phyloP scores from a whole-genome alignment of 2,329 filamentous ascomycete species.

The Byssoonygena ceratinophila region DNA sequence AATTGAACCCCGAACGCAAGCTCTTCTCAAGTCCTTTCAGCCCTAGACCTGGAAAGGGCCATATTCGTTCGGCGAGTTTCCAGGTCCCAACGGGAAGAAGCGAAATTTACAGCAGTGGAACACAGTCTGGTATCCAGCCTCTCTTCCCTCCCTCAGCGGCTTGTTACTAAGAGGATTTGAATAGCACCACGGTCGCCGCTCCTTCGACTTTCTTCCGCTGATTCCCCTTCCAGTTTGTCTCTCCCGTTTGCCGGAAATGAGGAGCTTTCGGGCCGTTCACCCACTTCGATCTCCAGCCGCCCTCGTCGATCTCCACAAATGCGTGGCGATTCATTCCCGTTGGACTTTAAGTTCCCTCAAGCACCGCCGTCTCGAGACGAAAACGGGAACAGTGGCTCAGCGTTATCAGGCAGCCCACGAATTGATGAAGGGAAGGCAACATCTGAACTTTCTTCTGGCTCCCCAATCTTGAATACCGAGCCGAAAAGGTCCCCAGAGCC shows the following conservation, averaged over 20 bases:
- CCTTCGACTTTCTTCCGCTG: constrained; percentile 25
- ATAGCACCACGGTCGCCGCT: constrained; percentile 27
- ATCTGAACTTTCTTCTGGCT: neutral
- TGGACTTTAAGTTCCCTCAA: constrained; percentile 49
- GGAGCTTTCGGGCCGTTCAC: constrained; percentile 22
- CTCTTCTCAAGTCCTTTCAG: constrained; percentile 28
- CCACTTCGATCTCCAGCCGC: constrained; percentile 18
- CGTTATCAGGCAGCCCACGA: neutral
- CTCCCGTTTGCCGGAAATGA: constrained; percentile 27
- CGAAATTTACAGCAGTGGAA: constrained; percentile 32
- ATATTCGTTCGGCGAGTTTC: constrained; percentile 69
- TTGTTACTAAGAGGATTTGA: constrained; percentile 5
- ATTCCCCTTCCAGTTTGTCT: constrained; percentile 25
- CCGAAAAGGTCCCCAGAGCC: constrained; percentile 14
- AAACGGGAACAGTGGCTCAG: neutral
- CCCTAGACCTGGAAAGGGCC: constrained; percentile 50
- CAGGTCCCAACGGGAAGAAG: constrained; percentile 54
- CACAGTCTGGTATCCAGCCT: constrained; percentile 31
- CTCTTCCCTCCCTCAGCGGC: neutral
- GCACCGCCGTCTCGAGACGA: constrained; percentile 26
- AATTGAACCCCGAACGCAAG: constrained; percentile 28
- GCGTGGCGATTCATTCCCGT: constrained; percentile 29
- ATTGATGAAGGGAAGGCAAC: neutral
- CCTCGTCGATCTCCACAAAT: constrained; percentile 13
- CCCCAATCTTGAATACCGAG: constrained; percentile 19